Percentiles rank a stretch among this genome's conserved stretches.
phyloP scores from a whole-genome alignment of 1,284 basidiomycete species.

The Entoloma clypeatum region DNA sequence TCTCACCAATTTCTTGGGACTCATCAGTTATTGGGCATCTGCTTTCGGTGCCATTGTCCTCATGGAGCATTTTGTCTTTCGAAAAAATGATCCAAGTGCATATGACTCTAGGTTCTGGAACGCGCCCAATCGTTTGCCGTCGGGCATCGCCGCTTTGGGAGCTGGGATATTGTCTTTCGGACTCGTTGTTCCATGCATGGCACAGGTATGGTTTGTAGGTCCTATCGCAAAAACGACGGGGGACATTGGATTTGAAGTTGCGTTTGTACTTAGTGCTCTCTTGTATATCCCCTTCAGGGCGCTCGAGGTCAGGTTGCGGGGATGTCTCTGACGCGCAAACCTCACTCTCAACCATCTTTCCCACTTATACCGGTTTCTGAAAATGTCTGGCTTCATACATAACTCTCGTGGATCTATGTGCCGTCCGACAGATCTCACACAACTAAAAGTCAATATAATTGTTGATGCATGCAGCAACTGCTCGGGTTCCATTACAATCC shows the following conservation, averaged over 20 bases:
- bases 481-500: too few species aligned
- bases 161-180: conserved; percentile 50
- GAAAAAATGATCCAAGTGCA: conserved; percentile 41
- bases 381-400: too few species aligned
- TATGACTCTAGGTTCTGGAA: conserved; percentile 61
- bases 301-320: conserved; percentile 37
- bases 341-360: too few species aligned
- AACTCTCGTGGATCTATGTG: too few species aligned
- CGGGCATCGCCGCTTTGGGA: conserved; percentile 57
- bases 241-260: conserved; percentile 76
- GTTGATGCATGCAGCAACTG: too few species aligned
- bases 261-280: conserved; percentile 49
- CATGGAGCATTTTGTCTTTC: conserved; percentile 63
- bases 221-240: conserved; percentile 68
- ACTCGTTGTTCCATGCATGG: conserved; percentile 65
- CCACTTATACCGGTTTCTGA: too few species aligned
- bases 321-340: conserved; percentile 12
- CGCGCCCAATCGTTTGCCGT: conserved; percentile 49
- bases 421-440: too few species aligned
- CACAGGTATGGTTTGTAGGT: conserved; percentile 70
- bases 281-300: conserved; percentile 57
- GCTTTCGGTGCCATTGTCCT: conserved; percentile 58
- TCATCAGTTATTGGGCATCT: conserved; percentile 73
- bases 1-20: conserved; percentile 63
- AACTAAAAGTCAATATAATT: too few species aligned